Evolutionary conservation across 805 yeast species (phyloP), one percentile per base, ranked within the genome.

Genomic region (Ogataea nitratoaversa): DNA sequence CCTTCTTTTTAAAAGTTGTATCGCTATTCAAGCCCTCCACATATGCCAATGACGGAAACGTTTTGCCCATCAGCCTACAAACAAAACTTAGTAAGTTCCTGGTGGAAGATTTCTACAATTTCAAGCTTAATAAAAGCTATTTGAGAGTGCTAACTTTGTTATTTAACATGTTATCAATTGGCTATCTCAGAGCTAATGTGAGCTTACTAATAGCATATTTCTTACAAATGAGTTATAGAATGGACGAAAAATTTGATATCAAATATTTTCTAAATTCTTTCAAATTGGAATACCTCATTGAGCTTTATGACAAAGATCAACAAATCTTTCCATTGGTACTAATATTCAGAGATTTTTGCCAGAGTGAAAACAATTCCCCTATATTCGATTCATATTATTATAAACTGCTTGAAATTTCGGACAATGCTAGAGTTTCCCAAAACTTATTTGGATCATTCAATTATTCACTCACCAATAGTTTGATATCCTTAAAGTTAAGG

Each of bases 161-260:
- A 12, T 60, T 52, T 44, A 50, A 53, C 33, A 36, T 54, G 32
- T 46, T 60, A 3, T 49, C 58, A 13, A 52, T 58, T 19, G 63
- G 61, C 2, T 61, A 59, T 40, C 32, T 56, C 5, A 42, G 63
- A 38, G 23, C 31, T 3, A 32, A 45, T 30, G 37, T 59, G n/a
- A 25, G 50, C 16, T 33, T 44, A n/a, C 32, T 61, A 8, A 11
- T 59, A 8, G 35, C 49, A 2, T 49, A 54, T 16, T 27, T 57
- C 16, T 29, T 60, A 6, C 42, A 41, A 17, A 17, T 46, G 25
- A 42, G 52, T 7, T 8, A 38, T 7, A 27, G 25, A 24, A 49
- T 57, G 6, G 60, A 60, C 32, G 31, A 41, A 13, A 38, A 39
- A 3, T 60, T 44, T 36, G 49, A 43, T 12, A 13, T 38, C 6